phyloP scores from a whole-genome alignment of 2,329 filamentous ascomycete genomes.

The Thielaviopsis musarum region DNA sequence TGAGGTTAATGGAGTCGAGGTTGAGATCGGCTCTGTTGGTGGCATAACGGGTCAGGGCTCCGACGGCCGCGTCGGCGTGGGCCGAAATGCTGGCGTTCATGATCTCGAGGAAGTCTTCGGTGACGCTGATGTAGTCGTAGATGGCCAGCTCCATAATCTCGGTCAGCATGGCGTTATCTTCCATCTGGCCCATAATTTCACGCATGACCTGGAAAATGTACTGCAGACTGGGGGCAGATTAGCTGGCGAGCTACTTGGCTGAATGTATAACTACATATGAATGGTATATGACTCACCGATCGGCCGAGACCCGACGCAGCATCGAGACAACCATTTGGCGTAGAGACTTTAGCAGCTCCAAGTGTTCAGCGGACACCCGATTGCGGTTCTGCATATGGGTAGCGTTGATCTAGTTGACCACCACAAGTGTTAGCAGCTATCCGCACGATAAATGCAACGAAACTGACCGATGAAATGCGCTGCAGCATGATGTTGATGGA shows the following conservation, averaged over 20 bases:
- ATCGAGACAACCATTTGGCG: not conserved
- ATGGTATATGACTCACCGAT: not conserved
- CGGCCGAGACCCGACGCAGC: not conserved
- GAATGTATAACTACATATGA: too few species aligned
- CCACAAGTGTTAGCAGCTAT: not conserved
- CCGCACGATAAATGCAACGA: not conserved
- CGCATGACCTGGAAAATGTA: not conserved
- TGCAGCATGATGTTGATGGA: not conserved
- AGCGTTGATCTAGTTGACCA: not conserved
- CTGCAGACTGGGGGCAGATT: not conserved
- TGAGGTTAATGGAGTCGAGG: not conserved
- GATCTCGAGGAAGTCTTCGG: not conserved
- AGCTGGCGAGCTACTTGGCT: not conserved
- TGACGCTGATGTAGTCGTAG: not conserved
- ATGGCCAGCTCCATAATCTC: not conserved
- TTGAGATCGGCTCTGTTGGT: not conserved
- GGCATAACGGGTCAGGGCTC: not conserved
- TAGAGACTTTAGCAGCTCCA: not conserved
- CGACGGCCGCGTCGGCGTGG: not conserved
- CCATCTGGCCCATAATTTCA: not conserved
- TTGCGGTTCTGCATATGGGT: not conserved
- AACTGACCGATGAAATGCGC: not conserved
- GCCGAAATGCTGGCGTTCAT: not conserved
- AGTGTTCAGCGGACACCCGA: not conserved
- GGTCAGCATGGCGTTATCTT: not conserved